A percentile compares a stretch with the other conserved stretches of the same genome.
Conservation (phyloP, 2,329 filamentous ascomycete genomes). For the Pseudocercospora cruenta region DNA sequence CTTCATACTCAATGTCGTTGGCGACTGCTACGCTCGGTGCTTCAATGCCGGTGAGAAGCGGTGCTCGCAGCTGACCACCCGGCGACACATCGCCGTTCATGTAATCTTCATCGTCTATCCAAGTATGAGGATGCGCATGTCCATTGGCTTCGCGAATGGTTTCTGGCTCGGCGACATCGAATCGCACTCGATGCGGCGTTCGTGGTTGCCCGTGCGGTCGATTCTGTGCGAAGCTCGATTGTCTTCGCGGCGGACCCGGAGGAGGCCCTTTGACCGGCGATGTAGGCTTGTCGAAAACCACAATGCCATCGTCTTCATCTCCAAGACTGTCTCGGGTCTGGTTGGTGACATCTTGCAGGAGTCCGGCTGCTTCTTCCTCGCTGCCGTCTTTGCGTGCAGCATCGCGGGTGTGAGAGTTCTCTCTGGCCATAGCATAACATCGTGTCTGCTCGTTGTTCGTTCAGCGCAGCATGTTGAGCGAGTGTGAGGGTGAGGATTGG, state of each 20-base stretch:
- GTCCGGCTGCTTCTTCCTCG: conserved; percentile 34
- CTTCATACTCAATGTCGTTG: conserved; percentile 57
- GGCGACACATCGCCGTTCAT: conserved; percentile 46
- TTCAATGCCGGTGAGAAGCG: conserved; percentile 80
- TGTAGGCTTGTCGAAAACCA: conserved; percentile 21
- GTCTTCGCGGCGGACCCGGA: conserved; percentile 30
- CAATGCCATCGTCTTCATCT: conserved; percentile 26
- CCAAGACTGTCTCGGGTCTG: neutral
- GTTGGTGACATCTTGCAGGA: conserved; percentile 30
- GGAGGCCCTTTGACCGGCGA: conserved; percentile 11
- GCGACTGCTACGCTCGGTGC: conserved; percentile 77
- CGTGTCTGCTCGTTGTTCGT: conserved; percentile 25
- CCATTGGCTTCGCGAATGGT: conserved; percentile 31
- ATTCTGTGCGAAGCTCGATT: conserved; percentile 52
- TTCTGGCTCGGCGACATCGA: conserved; percentile 57
- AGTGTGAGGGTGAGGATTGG: neutral
- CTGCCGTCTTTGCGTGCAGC: conserved; percentile 29
- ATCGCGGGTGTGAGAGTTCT: conserved; percentile 33
- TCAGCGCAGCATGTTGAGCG: conserved; percentile 18
- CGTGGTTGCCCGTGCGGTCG: conserved; percentile 58
- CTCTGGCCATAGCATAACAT: conserved; percentile 44
- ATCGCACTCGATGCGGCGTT: conserved; percentile 74
- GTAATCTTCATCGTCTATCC: conserved; percentile 66
- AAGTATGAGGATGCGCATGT: conserved; percentile 35
- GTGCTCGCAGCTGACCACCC: conserved; percentile 58